These are phyloP conservation scores for Bipolaris oryzae DNA, from an alignment of 2,329 filamentous ascomycete genomes.

Conservation along the genomic window DNA sequence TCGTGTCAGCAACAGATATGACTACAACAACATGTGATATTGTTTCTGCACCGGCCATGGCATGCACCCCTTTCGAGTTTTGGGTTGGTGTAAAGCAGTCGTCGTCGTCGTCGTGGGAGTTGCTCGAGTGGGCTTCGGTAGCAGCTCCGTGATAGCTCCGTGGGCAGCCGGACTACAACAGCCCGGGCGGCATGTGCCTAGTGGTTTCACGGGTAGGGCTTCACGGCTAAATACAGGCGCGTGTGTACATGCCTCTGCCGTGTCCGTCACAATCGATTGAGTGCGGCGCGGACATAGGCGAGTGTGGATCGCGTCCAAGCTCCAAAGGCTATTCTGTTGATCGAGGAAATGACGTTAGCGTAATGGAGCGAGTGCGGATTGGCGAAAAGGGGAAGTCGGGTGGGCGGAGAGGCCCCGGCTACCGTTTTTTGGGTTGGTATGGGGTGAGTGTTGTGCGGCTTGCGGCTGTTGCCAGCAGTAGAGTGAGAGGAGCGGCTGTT, in stretches of 20 bases:
- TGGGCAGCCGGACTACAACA: not conserved
- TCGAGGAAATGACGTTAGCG: slow-evolving; percentile 11
- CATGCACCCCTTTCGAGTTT: not conserved
- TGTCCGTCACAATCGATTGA: slow-evolving; percentile 13
- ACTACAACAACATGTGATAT: too few relatives aligned
- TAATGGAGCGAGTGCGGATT: slow-evolving; percentile 13
- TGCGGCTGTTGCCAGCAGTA: not conserved
- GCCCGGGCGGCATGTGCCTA: not conserved
- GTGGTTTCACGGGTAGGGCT: not conserved
- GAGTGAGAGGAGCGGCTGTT: not conserved
- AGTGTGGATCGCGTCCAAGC: slow-evolving; percentile 8
- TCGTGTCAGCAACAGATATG: too few relatives aligned
- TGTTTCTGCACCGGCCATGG: not conserved
- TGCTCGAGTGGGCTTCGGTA: not conserved
- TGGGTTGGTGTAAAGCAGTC: not conserved
- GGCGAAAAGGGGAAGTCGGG: not conserved
- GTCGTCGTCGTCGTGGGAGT: too few relatives aligned
- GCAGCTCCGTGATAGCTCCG: not conserved
- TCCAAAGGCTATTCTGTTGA: slow-evolving; percentile 9
- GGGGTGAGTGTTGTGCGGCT: not conserved
- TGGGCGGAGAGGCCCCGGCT: not conserved
- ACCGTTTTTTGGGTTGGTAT: not conserved
- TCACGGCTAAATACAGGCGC: not conserved
- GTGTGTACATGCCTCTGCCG: slow-evolving; percentile 1
- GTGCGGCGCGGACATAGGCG: slow-evolving; percentile 11